Evolutionary conservation across 2,329 filamentous ascomycete species (phyloP).

Genomic region (Penicillium sp.): DNA sequence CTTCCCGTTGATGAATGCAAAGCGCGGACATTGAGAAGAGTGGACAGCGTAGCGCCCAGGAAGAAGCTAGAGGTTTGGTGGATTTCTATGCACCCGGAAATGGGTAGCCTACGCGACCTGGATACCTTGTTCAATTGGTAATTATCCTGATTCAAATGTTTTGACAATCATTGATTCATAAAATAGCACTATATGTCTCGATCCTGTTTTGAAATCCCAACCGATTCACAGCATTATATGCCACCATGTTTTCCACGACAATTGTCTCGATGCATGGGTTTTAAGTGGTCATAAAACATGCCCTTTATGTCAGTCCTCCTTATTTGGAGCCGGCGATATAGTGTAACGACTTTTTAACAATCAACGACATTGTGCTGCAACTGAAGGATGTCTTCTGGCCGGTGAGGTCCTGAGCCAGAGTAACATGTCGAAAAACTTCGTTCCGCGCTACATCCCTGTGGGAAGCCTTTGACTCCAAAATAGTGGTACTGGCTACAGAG

Average conservation of each 20-base stretch:
- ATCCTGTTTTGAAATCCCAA: background rate
- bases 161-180: background rate
- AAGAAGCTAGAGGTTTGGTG: background rate
- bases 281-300: background rate
- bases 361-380: background rate
- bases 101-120: background rate
- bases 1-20: background rate
- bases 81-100: background rate
- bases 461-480: too few species aligned
- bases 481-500: too few species aligned
- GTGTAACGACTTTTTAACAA: background rate
- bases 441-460: too few species aligned
- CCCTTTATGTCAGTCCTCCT: background rate
- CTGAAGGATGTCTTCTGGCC: background rate
- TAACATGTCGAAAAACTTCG: too few species aligned
- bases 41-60: conserved; percentile 1
- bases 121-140: background rate
- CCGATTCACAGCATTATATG: background rate
- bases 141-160: background rate
- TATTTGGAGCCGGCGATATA: background rate
- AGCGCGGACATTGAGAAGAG: background rate
- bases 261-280: background rate
- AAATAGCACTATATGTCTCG: background rate
- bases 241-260: background rate
- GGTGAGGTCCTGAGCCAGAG: background rate